Evolutionary conservation across 345 rosid genomes (phyloP), one percentile per base, ranked within the genome.

Genomic region (Brassica cretica): DNA sequence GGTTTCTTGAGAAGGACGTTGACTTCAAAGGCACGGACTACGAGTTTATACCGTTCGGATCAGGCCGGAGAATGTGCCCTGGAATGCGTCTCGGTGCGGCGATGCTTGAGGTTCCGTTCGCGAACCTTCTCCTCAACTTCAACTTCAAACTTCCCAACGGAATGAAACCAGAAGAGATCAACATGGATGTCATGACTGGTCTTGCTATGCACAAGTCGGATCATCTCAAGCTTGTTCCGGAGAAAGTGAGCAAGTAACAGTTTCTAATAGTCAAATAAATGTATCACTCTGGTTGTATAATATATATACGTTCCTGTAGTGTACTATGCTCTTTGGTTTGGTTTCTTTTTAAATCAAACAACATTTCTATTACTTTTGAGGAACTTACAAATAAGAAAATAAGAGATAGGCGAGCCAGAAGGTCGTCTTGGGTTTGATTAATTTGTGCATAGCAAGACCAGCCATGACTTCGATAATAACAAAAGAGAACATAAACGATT

Each of bases 11-110:
- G 25, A 78, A 76, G 49, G 68, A 78, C n/a, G 70, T 81, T 59
- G 83, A 84, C 72, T 80, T 66, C 59, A 83, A 83, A 73, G 86
- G 86, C 15, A 82, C 77, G 2, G 84, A 80, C 30, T 81, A 78
- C 5, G 84, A 81, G 76, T 78, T 81, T 2, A 75, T 84, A 70
- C 84, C 86, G 16, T 84, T 84, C 3, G 84, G 86, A 0, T 75
- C 84, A 0, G 86, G 86, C 9, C 11, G 84, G 16, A 72, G 84
- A 51, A 78, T 84, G 79, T 84, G 86, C 35, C 86, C 84, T 0
- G 86, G 82, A 1, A 77, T 84, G 82, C 74, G 76, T 8, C 75
- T 84, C 30, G 86, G 84, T 0, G 39, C 75, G 2, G 84, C 80
- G 1, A 74, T 71, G 76, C 68, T 84, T 0, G 86, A 81, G 78